Percentiles rank a stretch among this genome's conserved stretches.
Evolutionary conservation across 2,329 filamentous ascomycete species (phyloP).

Genomic region (Colletotrichum noveboracense): DNA sequence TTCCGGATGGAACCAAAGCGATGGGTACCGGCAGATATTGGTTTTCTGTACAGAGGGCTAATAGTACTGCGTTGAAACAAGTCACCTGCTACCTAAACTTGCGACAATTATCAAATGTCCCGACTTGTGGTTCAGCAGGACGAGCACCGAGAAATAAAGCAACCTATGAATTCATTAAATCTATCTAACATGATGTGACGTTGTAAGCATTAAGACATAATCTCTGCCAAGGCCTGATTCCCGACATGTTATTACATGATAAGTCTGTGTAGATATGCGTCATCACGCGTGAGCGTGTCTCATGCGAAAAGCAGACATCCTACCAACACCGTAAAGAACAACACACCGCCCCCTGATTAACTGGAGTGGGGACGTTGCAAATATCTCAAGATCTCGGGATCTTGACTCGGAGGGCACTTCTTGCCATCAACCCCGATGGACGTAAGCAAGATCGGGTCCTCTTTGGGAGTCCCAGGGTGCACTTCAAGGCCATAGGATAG

Average conservation of each 20-base stretch:
- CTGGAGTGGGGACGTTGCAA: not conserved
- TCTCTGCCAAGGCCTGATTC: not conserved
- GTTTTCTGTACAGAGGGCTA: not conserved
- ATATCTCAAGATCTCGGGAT: conserved; percentile 32
- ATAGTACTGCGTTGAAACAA: not conserved
- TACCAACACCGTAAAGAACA: not conserved
- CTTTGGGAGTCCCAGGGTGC: conserved; percentile 42
- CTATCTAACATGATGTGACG: not conserved
- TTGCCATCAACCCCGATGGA: conserved; percentile 27
- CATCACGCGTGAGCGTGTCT: not conserved
- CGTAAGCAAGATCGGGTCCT: conserved; percentile 41
- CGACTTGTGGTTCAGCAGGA: not conserved
- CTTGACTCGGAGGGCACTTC: conserved; percentile 45
- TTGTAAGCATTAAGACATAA: not conserved
- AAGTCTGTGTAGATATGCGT: not conserved
- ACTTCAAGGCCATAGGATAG: conserved; percentile 35
- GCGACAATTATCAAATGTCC: not conserved
- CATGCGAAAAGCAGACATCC: not conserved
- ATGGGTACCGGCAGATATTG: not conserved
- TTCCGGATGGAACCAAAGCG: not conserved
- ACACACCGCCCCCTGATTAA: not conserved
- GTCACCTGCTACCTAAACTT: not conserved
- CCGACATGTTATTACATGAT: not conserved
- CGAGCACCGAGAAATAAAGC: not conserved
- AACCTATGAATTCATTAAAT: not conserved